Evolutionary conservation across 1,284 basidiomycete genomes (phyloP), one percentile per base, ranked within the genome.

Genomic region (Ustilago loliicola): DNA sequence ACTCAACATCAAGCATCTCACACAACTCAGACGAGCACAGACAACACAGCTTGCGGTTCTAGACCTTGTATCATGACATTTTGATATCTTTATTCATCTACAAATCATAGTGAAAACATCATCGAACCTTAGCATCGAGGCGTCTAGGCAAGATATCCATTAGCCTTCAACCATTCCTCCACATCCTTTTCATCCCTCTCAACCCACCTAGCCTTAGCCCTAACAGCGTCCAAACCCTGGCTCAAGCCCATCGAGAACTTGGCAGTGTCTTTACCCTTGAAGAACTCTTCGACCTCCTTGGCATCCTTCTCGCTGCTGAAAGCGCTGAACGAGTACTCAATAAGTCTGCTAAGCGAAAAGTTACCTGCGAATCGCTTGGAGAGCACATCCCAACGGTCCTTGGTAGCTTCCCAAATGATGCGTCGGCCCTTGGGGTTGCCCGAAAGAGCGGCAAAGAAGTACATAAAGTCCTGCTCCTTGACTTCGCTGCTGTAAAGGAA

Each of bases 261-360:
- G 40, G 66, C 63, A 34, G 71, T 81, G 52, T 82, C 76, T 64
- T 88, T 88, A 80, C 72, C 83, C 50, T 66, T 67, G 80, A 87
- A 89, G 88, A 93, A 95, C 3, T 86, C 88, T 59, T 91, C 90
- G 25, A 91, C 89, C 8, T 89, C 89, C 57, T 91, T 87, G 29
- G 91, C 89, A 87, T 97, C 95, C 77, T 91, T 87, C 77, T 92
- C 88, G 21, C 89, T 90, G 21, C 91, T 90, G 70, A 97, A 88
- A 45, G 88, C 87, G 32, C 87, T 87, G 87, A 94, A 91, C 8
- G 91, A 88, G 63, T 88, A 88, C 91, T 85, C 74, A 51, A 87
- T 81, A 27, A 88, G 79, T 36, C 83, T 62, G 30, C 76, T 77
- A 42, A 85, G 80, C 38, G 81, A 83, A 47, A 83, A 84, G 66